A percentile compares a stretch with the other conserved stretches of the same genome.
These are phyloP conservation scores for Recurvomyces mirabilis DNA, from an alignment of 495 filamentous ascomycete species.

Conservation along the genomic window DNA sequence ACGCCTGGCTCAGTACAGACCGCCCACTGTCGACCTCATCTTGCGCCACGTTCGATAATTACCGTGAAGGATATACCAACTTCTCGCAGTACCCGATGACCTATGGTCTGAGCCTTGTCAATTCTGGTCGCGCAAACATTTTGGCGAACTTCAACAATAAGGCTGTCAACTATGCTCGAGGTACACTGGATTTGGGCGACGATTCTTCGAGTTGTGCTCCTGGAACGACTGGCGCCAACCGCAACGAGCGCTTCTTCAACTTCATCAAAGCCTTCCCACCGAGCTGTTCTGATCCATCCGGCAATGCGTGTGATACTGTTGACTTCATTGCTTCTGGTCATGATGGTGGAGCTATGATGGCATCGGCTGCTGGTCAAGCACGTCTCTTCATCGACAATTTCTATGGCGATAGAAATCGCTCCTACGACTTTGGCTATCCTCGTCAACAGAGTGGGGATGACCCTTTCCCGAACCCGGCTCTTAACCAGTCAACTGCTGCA, in stretches of 20 bases:
- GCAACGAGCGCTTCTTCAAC: conserved; percentile 22
- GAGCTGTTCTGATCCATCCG: conserved; percentile 8
- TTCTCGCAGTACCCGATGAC: conserved; percentile 18
- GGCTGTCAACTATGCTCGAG: conserved; percentile 13
- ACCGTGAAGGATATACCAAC: conserved; percentile 18
- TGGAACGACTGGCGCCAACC: conserved; percentile 13
- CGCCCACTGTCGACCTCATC: conserved; percentile 10
- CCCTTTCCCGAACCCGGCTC: conserved; percentile 13
- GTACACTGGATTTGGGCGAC: conserved; percentile 16
- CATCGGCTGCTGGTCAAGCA: conserved; percentile 13
- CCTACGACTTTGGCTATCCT: conserved; percentile 20
- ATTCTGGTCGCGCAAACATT: conserved; percentile 11
- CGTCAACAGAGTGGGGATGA: conserved; percentile 18
- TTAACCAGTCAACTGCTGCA: background rate
- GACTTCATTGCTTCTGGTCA: conserved; percentile 17
- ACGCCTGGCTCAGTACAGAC: conserved; percentile 15
- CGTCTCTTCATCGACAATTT: conserved; percentile 23
- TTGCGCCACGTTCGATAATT: conserved; percentile 19
- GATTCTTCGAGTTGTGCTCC: conserved; percentile 18
- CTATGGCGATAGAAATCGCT: conserved; percentile 11
- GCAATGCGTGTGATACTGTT: conserved; percentile 16
- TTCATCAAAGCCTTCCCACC: conserved; percentile 18
- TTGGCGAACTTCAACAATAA: conserved; percentile 16
- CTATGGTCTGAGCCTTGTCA: conserved; percentile 13
- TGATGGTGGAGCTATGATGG: conserved; percentile 19